phyloP scores from a whole-genome alignment of 2,329 filamentous ascomycete genomes.

The Incumbomyces lentus region DNA sequence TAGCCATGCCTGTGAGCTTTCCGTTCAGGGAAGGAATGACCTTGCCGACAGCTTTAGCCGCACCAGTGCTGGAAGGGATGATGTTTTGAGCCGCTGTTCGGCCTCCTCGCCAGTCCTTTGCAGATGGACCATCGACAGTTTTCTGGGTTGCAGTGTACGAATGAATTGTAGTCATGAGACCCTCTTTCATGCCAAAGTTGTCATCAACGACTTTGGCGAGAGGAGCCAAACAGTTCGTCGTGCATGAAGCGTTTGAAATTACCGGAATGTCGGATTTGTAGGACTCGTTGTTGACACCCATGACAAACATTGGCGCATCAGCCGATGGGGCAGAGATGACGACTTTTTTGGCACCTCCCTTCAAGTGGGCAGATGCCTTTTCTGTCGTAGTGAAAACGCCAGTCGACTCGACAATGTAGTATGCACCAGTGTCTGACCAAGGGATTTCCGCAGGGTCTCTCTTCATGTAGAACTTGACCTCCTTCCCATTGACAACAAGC shows the following conservation, averaged over 20 bases:
- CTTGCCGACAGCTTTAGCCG: constrained; percentile 99
- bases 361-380: constrained; percentile 88
- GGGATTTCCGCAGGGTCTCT: constrained; percentile 80
- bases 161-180: constrained; percentile 99
- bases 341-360: constrained; percentile 97
- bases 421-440: constrained; percentile 76
- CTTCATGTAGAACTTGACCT: constrained; percentile 88
- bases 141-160: constrained; percentile 99
- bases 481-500: constrained; percentile 88
- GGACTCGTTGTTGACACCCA: constrained; percentile 92
- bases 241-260: constrained; percentile 99
- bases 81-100: constrained; percentile 99
- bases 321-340: constrained; percentile 50
- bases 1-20: constrained; percentile 99
- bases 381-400: constrained; percentile 99
- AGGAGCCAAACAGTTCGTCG: constrained; percentile 99
- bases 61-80: constrained; percentile 97
- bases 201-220: constrained; percentile 99
- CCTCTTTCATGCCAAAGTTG: constrained; percentile 95
- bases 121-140: constrained; percentile 94
- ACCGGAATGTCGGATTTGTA: constrained; percentile 87
- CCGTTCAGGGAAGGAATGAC: constrained; percentile 96
- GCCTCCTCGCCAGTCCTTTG: constrained; percentile 99
- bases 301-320: constrained; percentile 99
- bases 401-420: constrained; percentile 95